Percentiles rank a stretch among this genome's conserved stretches.
Evolutionary conservation across 148 eudicot species (phyloP).

Genomic region (Hydrangea macrophylla): DNA sequence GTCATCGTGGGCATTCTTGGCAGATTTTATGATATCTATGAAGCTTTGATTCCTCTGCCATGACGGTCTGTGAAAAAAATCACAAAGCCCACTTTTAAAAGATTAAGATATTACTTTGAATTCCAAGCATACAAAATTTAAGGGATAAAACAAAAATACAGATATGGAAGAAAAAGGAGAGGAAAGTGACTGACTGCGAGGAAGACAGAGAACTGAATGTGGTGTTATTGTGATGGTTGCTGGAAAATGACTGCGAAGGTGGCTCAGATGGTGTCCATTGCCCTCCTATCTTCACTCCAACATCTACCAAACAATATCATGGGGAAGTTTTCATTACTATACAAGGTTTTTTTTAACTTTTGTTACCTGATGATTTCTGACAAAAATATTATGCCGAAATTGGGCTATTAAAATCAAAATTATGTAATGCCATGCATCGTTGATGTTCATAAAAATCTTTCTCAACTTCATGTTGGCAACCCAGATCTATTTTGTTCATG

Average conservation of each 20-base stretch:
- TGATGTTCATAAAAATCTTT: too few relatives aligned
- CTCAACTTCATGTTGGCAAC: too few relatives aligned
- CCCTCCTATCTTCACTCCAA: conserved; percentile 40
- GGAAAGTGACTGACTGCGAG: conserved; percentile 66
- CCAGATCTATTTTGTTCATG: too few relatives aligned
- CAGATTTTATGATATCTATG: conserved; percentile 78
- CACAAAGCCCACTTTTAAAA: neutral
- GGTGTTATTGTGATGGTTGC: conserved; percentile 30
- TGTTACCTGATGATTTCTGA: neutral
- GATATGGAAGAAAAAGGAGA: neutral
- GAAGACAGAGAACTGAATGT: conserved; percentile 71
- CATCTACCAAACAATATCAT: conserved; percentile 34
- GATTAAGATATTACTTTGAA: neutral
- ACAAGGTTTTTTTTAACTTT: neutral
- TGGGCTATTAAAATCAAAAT: too few relatives aligned
- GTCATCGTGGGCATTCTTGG: conserved; percentile 56
- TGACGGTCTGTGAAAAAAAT: conserved; percentile 46
- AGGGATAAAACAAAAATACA: neutral
- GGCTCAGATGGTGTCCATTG: conserved; percentile 57
- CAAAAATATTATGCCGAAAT: neutral
- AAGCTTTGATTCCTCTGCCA: conserved; percentile 62
- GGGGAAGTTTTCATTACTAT: neutral
- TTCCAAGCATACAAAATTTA: neutral
- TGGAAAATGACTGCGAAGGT: conserved; percentile 75
- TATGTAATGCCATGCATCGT: too few relatives aligned